phyloP scores from a whole-genome alignment of 352 stramenopile genomes.

The Pythium apleroticum region DNA sequence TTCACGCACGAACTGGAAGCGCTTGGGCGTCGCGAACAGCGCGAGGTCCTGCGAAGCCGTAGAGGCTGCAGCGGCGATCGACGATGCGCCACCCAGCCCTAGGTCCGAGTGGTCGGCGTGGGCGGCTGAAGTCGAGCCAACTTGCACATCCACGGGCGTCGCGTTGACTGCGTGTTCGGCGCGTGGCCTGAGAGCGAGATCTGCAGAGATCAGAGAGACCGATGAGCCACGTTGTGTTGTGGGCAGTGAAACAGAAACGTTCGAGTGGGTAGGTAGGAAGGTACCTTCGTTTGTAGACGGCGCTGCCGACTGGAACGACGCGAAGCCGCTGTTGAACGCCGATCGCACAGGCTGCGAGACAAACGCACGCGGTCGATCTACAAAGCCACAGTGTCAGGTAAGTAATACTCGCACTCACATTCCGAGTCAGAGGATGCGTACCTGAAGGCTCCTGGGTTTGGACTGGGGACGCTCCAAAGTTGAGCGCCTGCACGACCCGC shows the following conservation, averaged over 20 bases:
- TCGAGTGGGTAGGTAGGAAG: neutral
- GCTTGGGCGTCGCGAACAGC: conserved; percentile 62
- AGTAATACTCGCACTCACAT: neutral
- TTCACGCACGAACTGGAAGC: conserved; percentile 78
- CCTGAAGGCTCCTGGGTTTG: conserved; percentile 22
- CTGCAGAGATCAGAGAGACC: conserved; percentile 6
- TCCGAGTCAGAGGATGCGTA: conserved; percentile 7
- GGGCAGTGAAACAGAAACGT: neutral
- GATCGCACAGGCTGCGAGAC: conserved; percentile 25
- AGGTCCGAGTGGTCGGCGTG: conserved; percentile 1
- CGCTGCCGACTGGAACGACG: conserved; percentile 8
- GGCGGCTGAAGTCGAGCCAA: neutral
- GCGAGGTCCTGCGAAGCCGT: conserved; percentile 29
- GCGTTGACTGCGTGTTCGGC: conserved; percentile 7
- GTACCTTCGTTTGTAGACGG: conserved; percentile 15
- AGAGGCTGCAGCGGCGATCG: conserved; percentile 32
- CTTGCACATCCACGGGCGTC: conserved; percentile 25
- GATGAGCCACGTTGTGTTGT: neutral
- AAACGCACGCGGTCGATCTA: conserved; percentile 14
- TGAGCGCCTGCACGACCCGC: conserved; percentile 43
- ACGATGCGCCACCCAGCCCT: neutral
- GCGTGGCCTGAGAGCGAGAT: conserved; percentile 23
- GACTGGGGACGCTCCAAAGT: conserved; percentile 50
- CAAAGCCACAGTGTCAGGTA: neutral
- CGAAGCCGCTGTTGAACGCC: conserved; percentile 23